Base-by-base conservation (phyloP, 2,329 filamentous ascomycete species). In the Cercospora citrullina region DNA sequence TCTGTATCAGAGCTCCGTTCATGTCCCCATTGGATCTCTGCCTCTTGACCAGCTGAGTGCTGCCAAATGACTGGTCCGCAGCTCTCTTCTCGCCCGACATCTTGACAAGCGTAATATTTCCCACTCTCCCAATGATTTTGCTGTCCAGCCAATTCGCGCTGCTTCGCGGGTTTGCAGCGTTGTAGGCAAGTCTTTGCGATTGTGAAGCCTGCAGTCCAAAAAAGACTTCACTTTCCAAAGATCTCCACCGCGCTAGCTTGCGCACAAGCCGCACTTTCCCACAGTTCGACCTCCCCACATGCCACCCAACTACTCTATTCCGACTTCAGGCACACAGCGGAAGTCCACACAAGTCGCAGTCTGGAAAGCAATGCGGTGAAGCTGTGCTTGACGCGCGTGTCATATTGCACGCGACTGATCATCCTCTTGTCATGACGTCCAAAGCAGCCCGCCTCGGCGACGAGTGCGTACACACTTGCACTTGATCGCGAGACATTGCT, bases 11-110 rank as follows among this genome's bases (percentile, higher is more conserved):
- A 64, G 86, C 84, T 76, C 81, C 80, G 65, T 80, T 81, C 68
- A 87, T 79, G 70, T 87, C 84, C 71, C 82, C 83, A 72, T 88
- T 87, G 66, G 88, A 87, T 79, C 95, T 96, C 79, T 94, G 93
- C 78, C 94, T 87, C 84, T 98, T 99, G 70, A 98, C 88, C 74
- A 94, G 86, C 80, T 96, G 92, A 60, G 89, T 89, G 26, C 89
- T 88, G 75, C 90, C 88, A 73, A 94, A 94, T 69, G 92, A 91
- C 74, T 91, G 90, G 69, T 91, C 89, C n/a, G 94, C 93, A 68
- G 93, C 91, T 77, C 95, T 89, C 83, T 99, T 98, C 81, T 96
- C 94, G 71, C 91, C 87, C 36, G 93, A 93, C 94, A 97, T 97
- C 68, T 71, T 81, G 63, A 58, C 58, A 53, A 16, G 28, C 28